Percentiles rank a stretch among this genome's conserved stretches.
phyloP scores from a whole-genome alignment of 148 eudicot genomes.

The Selenicereus undatus region DNA sequence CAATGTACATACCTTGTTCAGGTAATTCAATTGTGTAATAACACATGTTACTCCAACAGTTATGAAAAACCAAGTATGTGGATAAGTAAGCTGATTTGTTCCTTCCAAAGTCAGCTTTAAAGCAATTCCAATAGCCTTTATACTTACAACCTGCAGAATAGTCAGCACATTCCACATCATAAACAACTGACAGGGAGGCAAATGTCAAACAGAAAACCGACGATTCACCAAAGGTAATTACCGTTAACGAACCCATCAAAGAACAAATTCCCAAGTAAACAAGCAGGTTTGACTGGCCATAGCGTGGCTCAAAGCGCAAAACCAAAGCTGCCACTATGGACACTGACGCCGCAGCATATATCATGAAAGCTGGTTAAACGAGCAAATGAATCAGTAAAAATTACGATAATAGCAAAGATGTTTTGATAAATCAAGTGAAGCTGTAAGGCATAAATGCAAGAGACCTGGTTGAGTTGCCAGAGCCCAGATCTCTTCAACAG shows the following conservation, averaged over 20 bases:
- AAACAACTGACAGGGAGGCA: background rate
- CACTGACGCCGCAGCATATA: conserved; percentile 64
- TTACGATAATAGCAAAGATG: background rate
- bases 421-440: background rate
- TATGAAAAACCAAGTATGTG: conserved; percentile 81
- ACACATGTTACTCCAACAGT: conserved; percentile 66
- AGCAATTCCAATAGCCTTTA: conserved; percentile 96
- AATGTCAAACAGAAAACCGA: background rate
- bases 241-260: conserved; percentile 82
- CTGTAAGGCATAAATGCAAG: background rate
- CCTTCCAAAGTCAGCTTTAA: conserved; percentile 86
- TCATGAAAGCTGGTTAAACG: conserved; percentile 62
- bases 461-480: conserved; percentile 87
- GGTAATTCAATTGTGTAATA: conserved; percentile 80
- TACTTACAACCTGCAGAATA: conserved; percentile 72
- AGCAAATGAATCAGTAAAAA: conserved; percentile 21
- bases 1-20: conserved; percentile 61
- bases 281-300: conserved; percentile 79
- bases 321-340: conserved; percentile 59
- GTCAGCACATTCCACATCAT: conserved; percentile 10
- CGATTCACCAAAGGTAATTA: conserved; percentile 26
- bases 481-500: conserved; percentile 77
- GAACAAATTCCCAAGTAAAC: conserved; percentile 92
- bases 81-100: conserved; percentile 60
- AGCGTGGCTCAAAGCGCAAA: conserved; percentile 73